A percentile compares a stretch with the other conserved stretches of the same genome.
Evolutionary conservation across 2,329 filamentous ascomycete species (phyloP).

Genomic region (Pseudogymnoascus sp.): DNA sequence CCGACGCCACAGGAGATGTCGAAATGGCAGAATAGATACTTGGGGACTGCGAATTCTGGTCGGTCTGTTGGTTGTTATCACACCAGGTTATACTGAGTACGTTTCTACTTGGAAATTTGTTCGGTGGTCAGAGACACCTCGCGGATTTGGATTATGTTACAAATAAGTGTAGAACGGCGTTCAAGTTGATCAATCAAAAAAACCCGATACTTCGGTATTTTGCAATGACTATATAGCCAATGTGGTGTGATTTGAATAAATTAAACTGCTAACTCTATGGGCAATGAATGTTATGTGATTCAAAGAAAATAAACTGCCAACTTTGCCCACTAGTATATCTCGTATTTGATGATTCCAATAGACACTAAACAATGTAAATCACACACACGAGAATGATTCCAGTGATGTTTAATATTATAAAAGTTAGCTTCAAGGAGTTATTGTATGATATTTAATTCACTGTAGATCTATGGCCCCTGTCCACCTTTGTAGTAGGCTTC

Average conservation of each 20-base stretch:
- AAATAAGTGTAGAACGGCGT: background rate
- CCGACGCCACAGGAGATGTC: constrained; percentile 46
- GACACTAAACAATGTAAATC: background rate
- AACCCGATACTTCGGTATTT: background rate
- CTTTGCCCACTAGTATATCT: background rate
- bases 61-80: background rate
- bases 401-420: background rate
- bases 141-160: background rate
- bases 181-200: background rate
- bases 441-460: background rate
- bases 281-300: background rate
- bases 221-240: background rate
- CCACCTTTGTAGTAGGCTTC: background rate
- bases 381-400: background rate
- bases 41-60: background rate
- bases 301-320: background rate
- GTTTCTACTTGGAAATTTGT: background rate
- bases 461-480: background rate
- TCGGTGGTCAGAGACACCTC: background rate
- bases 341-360: background rate
- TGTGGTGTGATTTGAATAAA: background rate
- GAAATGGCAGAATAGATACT: constrained; percentile 45
- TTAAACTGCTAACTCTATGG: background rate
- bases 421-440: background rate
- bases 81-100: background rate